These are phyloP conservation scores for Skeletonema costatum DNA, from an alignment of 108 stramenopile genomes.

Conservation along the genomic window DNA sequence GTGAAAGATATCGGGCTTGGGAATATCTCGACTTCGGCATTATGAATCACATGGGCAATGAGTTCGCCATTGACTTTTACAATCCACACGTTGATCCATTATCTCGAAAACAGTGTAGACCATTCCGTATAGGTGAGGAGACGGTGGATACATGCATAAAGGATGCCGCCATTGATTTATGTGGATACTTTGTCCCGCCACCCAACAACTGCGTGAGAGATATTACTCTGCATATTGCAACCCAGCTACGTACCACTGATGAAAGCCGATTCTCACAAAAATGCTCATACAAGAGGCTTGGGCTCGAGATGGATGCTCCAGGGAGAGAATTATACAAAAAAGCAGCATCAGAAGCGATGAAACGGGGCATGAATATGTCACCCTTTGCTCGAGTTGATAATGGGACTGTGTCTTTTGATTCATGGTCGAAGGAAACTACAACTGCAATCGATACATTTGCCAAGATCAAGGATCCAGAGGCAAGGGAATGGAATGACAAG, in stretches of 20 bases:
- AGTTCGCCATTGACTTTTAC: conserved; percentile 49
- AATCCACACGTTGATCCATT: conserved; percentile 49
- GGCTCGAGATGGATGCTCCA: conserved; percentile 50
- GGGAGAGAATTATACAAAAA: conserved; percentile 38
- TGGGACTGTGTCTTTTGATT: conserved; percentile 36
- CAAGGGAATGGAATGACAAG: conserved; percentile 58
- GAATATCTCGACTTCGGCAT: conserved; percentile 46
- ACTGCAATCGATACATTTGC: conserved; percentile 44
- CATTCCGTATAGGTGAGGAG: conserved; percentile 7
- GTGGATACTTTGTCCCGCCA: conserved; percentile 34
- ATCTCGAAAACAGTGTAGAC: conserved; percentile 17
- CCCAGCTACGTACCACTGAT: conserved; percentile 31
- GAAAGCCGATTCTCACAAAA: conserved; percentile 35
- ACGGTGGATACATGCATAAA: conserved; percentile 14
- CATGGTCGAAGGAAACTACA: conserved; percentile 41
- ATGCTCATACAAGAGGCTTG: conserved; percentile 49
- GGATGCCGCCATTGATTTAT: conserved; percentile 39
- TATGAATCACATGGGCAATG: conserved; percentile 41
- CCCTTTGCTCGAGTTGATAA: conserved; percentile 54
- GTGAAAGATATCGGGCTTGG: conserved; percentile 46
- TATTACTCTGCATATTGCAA: conserved; percentile 33
- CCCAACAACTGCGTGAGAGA: conserved; percentile 39
- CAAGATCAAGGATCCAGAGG: conserved; percentile 47
- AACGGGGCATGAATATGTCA: conserved; percentile 41
- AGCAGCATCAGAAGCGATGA: conserved; percentile 19